Evolutionary conservation across 345 rosid species (phyloP), one percentile per base, ranked within the genome.

Genomic region (Salix udensis): DNA sequence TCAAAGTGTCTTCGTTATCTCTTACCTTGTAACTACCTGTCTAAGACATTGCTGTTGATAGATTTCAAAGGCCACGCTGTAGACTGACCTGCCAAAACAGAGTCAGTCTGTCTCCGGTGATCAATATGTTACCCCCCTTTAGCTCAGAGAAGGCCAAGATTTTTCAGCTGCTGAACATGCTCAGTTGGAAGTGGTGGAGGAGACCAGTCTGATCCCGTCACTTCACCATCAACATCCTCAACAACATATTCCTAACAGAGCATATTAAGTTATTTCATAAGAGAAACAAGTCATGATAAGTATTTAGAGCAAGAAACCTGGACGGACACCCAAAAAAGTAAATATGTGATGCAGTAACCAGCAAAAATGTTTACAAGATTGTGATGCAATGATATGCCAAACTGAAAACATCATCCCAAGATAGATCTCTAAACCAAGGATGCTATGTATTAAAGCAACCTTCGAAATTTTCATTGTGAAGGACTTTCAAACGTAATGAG

Each of bases 201-300:
- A 68, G 91, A 82, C 98, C 99, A 96, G 53, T 96, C 97, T 7
- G 95, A 89, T 71, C 91, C 97, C 6, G 75, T 89, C 85, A 86
- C 88, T 77, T 96, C 98, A 1, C 91, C 97, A 76, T 96, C 99
- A 48, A 92, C 97, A 85, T 96, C 99, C 87, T 96, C 98, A 13
- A 96, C 99, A 60, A 96, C 98, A 78, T 96, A 96, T 78, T 96
- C 98, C 98, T 96, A 78, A n/a, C 30, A 70, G 21, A 72, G 40
- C 40, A 72, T 42, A 50, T 21, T 28, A n/a, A 61, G 62, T 31
- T 58, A 37, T 65, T 58, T 68, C 60, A 44, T 14, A 72, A n/a
- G 24, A 52, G 34, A 67, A 71, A 70, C 39, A 69, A 37, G 11
- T 67, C 18, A 26, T 4, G 50, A 34, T 28, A 31, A 75, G 36